Base-by-base conservation (phyloP, 2,329 filamentous ascomycete genomes). In the Trichoderma atrobrunneum region DNA sequence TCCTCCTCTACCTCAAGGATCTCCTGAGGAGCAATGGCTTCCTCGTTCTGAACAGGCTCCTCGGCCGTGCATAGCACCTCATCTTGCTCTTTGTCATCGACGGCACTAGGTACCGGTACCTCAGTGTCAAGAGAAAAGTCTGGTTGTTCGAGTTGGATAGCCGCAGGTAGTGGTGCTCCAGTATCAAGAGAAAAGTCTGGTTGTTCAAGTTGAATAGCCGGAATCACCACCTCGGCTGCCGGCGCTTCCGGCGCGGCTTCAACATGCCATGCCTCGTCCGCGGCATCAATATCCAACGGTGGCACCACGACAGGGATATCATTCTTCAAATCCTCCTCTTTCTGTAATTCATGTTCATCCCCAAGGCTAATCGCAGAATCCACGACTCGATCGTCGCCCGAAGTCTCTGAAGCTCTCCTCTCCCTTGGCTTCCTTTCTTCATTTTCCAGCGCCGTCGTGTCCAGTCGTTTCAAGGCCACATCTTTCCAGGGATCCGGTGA, bases 21-120 rank as follows among this genome's bases (percentile, higher is more conserved):
- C 10, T 56, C 76, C n/a, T 75, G 71, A 67, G 74, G 81, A 0
- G 79, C 75, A 14, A 87, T 80, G 3, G 82, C 84, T 72, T 89
- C 86, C 63, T 83, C 87, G 79, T 85, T 83, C 26, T 82, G 82
- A 36, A 87, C 86, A 28, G 88, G 78, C 62, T 85, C 84, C 69
- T 86, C 85, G 3, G 88, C 85, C 73, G 85, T 87, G 8, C 84
- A 85, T 0, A 76, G 74, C 66, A 83, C 78, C 43, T 76, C 74
- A 4, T 70, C n/a, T 57, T 61, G 34, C 62, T 48, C 60, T 34
- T 39, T 14, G 8, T 32, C 60, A 61, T 64, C 24, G 1, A 34
- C 34, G 32, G 26, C 34, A 32, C 36, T 18, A 18, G 30, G 24
- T 7, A 56, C 57, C 14, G 57, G 30, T 3, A 11, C 24, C 14